These are phyloP conservation scores for Odontarrhena argentea DNA, from an alignment of 345 rosid genomes.

Conservation along the genomic window DNA sequence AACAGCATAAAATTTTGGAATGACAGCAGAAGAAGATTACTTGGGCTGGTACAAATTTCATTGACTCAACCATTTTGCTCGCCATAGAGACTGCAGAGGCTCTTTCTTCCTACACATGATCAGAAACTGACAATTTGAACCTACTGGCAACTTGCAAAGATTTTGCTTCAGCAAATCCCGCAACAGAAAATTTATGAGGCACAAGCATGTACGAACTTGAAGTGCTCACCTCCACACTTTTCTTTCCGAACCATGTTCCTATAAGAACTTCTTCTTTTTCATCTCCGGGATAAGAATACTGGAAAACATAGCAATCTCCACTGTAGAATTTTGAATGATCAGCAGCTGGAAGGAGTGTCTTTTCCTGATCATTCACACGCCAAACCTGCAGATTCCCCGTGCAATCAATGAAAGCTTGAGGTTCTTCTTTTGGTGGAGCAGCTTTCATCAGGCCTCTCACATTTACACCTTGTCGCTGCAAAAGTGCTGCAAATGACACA, in stretches of 20 bases:
- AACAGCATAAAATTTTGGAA: constrained; percentile 12
- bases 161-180: constrained; percentile 5
- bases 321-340: constrained; percentile 85
- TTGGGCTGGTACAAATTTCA: constrained; percentile 82
- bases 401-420: constrained; percentile 81
- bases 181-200: background rate
- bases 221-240: constrained; percentile 76
- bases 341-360: constrained; percentile 73
- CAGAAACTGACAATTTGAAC: constrained; percentile 18
- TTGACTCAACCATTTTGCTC: constrained; percentile 82
- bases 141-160: background rate
- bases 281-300: constrained; percentile 94
- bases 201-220: background rate
- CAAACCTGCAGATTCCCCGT: constrained; percentile 96
- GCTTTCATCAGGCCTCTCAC: constrained; percentile 89
- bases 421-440: constrained; percentile 81
- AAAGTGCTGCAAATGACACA: constrained; percentile 59
- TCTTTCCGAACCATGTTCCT: constrained; percentile 95
- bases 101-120: constrained; percentile 70
- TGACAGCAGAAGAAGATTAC: constrained; percentile 47
- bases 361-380: constrained; percentile 80
- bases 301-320: constrained; percentile 95
- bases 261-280: constrained; percentile 84
- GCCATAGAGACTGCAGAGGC: constrained; percentile 77
- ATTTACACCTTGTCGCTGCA: constrained; percentile 89